Evolutionary conservation across 2,329 filamentous ascomycete genomes (phyloP).

Genomic region (Aspergillus piperis): DNA sequence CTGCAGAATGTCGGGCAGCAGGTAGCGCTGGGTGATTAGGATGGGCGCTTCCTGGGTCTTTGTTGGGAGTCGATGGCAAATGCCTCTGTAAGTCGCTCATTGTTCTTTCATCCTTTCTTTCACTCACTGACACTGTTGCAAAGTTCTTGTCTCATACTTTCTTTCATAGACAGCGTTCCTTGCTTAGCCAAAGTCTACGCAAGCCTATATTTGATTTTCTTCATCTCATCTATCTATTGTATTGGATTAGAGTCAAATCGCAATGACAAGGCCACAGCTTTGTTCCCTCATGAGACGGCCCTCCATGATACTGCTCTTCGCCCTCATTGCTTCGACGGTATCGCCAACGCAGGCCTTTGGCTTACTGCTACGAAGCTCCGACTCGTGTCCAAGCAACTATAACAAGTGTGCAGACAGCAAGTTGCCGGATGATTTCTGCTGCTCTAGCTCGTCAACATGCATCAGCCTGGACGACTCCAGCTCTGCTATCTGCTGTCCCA

Average conservation of each 20-base stretch:
- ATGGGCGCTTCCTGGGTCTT: neutral
- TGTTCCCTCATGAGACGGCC: conserved; percentile 3
- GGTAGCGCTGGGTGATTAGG: conserved; percentile 11
- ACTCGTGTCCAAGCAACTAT: conserved; percentile 37
- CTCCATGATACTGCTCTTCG: conserved; percentile 27
- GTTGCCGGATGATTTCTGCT: conserved; percentile 48
- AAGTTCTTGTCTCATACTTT: conserved; percentile 6
- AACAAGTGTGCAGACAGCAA: conserved; percentile 39
- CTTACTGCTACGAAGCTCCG: conserved; percentile 26
- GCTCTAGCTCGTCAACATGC: conserved; percentile 43
- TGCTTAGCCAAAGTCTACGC: neutral
- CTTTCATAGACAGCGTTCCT: neutral
- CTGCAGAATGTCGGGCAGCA: conserved; percentile 15
- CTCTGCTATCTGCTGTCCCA: conserved; percentile 51
- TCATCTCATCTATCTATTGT: neutral
- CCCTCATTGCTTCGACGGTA: conserved; percentile 24
- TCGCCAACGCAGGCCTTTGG: conserved; percentile 23
- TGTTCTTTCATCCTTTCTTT: conserved; percentile 5
- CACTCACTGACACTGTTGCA: conserved; percentile 1
- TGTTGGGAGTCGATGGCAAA: neutral
- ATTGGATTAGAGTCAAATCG: neutral
- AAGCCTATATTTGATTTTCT: neutral
- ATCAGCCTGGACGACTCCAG: conserved; percentile 44
- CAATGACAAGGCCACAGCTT: conserved; percentile 22
- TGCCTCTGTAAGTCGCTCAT: neutral